Conservation (phyloP, 2,329 filamentous ascomycete species). For the Hysterium pulicare region DNA sequence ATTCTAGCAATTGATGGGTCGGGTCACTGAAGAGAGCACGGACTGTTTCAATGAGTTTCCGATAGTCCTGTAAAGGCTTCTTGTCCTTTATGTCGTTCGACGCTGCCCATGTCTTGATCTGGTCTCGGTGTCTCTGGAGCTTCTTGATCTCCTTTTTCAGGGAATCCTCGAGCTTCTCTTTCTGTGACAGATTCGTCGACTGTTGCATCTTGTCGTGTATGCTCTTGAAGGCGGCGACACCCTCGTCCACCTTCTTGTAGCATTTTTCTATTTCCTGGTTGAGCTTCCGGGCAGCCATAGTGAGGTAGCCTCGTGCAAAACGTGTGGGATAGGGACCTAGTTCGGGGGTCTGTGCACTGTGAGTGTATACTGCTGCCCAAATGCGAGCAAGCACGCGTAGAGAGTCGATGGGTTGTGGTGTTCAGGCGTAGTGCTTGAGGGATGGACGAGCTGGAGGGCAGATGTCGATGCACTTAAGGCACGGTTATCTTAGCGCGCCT, state of each 20-base stretch:
- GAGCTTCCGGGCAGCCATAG: conserved; percentile 92
- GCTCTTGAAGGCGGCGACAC: conserved; percentile 83
- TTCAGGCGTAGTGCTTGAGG: background rate
- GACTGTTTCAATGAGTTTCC: conserved; percentile 97
- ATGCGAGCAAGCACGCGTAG: conserved; percentile 14
- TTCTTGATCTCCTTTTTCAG: conserved; percentile 99
- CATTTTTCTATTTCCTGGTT: conserved; percentile 98
- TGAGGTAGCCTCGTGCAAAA: conserved; percentile 37
- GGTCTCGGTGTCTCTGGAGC: conserved; percentile 91
- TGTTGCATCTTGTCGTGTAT: conserved; percentile 98
- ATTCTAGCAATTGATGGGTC: conserved; percentile 1
- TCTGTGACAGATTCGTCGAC: conserved; percentile 87
- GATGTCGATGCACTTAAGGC: background rate
- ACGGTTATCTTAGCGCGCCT: background rate
- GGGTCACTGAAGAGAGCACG: conserved; percentile 26
- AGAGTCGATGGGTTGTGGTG: conserved; percentile 2
- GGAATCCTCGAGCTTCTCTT: conserved; percentile 97
- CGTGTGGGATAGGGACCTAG: conserved; percentile 13
- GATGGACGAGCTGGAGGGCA: background rate
- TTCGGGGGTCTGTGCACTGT: conserved; percentile 12
- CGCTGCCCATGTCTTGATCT: conserved; percentile 99
- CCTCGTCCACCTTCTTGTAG: conserved; percentile 97
- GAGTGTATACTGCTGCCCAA: conserved; percentile 10
- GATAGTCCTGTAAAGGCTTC: conserved; percentile 85
- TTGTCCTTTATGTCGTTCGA: conserved; percentile 99